Percentiles rank a stretch among this genome's conserved stretches.
Evolutionary conservation across 495 filamentous ascomycete species (phyloP).

Genomic region (Immersiella caudata): DNA sequence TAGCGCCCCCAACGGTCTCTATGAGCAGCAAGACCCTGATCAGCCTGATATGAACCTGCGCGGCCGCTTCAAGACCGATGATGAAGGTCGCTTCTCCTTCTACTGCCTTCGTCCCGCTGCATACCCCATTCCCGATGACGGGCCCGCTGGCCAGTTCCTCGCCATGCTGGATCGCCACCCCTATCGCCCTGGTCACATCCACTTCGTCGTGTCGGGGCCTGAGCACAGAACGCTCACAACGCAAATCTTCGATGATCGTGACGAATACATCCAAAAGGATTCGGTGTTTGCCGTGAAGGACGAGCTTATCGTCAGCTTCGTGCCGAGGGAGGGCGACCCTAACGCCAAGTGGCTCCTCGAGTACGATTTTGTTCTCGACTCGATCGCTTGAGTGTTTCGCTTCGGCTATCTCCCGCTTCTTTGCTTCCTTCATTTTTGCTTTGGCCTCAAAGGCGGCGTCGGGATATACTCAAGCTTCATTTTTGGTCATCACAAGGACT

Average conservation of each 20-base stretch:
- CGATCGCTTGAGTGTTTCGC: not conserved
- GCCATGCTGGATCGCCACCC: slow-evolving; percentile 67
- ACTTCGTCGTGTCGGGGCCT: slow-evolving; percentile 59
- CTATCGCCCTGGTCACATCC: slow-evolving; percentile 75
- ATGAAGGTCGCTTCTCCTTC: slow-evolving; percentile 65
- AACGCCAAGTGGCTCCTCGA: slow-evolving; percentile 62
- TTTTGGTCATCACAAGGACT: not conserved
- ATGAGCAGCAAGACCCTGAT: slow-evolving; percentile 75
- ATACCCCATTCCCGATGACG: slow-evolving; percentile 74
- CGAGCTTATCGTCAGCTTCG: slow-evolving; percentile 68
- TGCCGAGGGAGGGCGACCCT: slow-evolving; percentile 58
- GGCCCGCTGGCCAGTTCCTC: slow-evolving; percentile 56
- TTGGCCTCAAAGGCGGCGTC: not conserved
- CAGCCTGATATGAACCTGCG: slow-evolving; percentile 76
- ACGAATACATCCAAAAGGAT: slow-evolving; percentile 65
- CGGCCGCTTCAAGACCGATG: slow-evolving; percentile 69
- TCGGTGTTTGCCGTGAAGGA: slow-evolving; percentile 80
- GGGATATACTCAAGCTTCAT: not conserved
- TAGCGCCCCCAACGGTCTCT: slow-evolving; percentile 74
- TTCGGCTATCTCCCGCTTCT: not conserved
- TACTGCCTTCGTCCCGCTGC: slow-evolving; percentile 69
- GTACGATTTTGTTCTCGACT: slow-evolving; percentile 55
- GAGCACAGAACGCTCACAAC: slow-evolving; percentile 62
- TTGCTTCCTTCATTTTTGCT: not conserved
- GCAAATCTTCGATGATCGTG: slow-evolving; percentile 72